These are phyloP conservation scores for Rhizoclosmatium globosum DNA, from an alignment of 192 early-diverging fungal species.

Conservation along the genomic window DNA sequence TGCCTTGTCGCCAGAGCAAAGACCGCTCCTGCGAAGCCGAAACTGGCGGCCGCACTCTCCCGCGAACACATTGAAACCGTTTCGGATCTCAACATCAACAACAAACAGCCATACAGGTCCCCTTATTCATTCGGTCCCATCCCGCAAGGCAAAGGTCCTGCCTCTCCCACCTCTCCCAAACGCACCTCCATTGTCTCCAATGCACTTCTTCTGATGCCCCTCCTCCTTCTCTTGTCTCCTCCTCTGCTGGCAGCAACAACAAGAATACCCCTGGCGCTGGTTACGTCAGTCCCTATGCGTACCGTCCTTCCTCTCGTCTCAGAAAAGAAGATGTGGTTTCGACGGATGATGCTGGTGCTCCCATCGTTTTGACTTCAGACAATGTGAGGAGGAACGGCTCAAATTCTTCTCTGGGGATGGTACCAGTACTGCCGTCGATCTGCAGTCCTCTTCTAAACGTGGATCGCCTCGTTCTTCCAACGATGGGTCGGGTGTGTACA, in stretches of 20 bases:
- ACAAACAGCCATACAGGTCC: constrained; percentile 20
- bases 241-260: background rate
- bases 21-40: background rate
- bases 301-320: constrained; percentile 12
- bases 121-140: constrained; percentile 24
- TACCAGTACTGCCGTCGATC: background rate
- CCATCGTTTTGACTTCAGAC: background rate
- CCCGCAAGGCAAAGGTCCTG: background rate
- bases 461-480: constrained; percentile 22
- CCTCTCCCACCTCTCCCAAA: background rate
- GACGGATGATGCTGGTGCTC: background rate
- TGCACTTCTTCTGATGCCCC: background rate
- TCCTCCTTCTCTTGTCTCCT: background rate
- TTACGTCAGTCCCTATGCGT: constrained; percentile 36
- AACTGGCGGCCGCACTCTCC: background rate
- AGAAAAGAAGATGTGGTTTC: background rate
- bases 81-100: constrained; percentile 15
- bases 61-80: constrained; percentile 6
- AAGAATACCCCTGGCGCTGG: constrained; percentile 18
- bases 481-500: no score
- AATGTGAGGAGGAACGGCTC: background rate
- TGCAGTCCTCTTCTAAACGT: no score
- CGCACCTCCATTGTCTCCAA: no score
- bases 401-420: background rate
- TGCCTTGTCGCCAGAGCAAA: constrained; percentile 16